phyloP scores from a whole-genome alignment of 805 yeast genomes.

The Candida loeiensis region DNA sequence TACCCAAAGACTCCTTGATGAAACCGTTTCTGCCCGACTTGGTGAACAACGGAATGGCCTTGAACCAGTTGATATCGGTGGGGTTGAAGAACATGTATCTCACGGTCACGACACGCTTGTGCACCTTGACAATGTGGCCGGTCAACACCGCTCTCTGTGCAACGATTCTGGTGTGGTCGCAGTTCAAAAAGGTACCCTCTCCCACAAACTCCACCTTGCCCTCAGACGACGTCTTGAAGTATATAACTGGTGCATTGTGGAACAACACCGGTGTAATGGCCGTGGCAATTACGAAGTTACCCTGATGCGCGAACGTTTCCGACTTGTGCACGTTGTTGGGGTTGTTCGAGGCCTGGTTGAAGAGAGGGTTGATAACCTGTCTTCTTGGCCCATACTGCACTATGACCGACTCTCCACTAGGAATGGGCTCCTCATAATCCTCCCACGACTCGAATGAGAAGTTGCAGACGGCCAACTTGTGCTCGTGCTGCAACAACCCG shows the following conservation, averaged over 20 bases:
- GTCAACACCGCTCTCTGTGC: conserved; percentile 89
- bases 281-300: conserved; percentile 67
- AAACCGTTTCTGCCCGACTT: conserved; percentile 91
- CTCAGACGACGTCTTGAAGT: conserved; percentile 57
- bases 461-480: conserved; percentile 78
- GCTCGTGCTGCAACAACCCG: conserved; percentile 80
- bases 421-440: conserved; percentile 79
- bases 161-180: conserved; percentile 78
- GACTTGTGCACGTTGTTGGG: conserved; percentile 84
- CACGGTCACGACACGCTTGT: conserved; percentile 84
- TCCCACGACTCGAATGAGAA: conserved; percentile 85
- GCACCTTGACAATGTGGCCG: conserved; percentile 94
- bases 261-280: conserved; percentile 84
- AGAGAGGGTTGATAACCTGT: conserved; percentile 74
- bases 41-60: conserved; percentile 88
- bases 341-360: conserved; percentile 72
- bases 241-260: conserved; percentile 79
- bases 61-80: conserved; percentile 85
- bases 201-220: conserved; percentile 70
- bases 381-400: conserved; percentile 95
- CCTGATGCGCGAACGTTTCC: conserved; percentile 80
- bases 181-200: conserved; percentile 82
- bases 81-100: conserved; percentile 96
- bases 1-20: conserved; percentile 93
- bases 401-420: conserved; percentile 73